Evolutionary conservation across 129 eudicot genomes (phyloP), one percentile per base, ranked within the genome.

Genomic region (Glebionis coronaria): DNA sequence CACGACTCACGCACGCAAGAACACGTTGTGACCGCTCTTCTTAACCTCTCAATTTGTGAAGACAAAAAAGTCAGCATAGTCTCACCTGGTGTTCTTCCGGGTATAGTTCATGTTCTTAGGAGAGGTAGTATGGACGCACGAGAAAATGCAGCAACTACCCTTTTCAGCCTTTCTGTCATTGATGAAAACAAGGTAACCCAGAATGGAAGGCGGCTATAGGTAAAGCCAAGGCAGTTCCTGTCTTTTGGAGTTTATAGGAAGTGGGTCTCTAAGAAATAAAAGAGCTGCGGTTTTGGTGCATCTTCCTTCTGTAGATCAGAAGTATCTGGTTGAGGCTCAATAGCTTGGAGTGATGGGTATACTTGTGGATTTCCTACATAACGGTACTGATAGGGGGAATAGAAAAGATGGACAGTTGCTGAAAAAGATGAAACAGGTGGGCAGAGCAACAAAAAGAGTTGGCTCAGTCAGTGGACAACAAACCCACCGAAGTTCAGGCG

Each of bases 121-220:
- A 86, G 62, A 61, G 98, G 98, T 9, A 92, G 96, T 83, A 92
- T n/a, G n/a, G n/a, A n/a, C n/a, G n/a, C n/a, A n/a, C n/a, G n/a
- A n/a, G n/a, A n/a, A n/a, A n/a, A n/a, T 29, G 98, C 98, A 9
- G 98, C 98, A 0, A 96, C 98, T 63, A 84, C 98, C n/a, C n/a
- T n/a, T n/a, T n/a, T n/a, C n/a, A n/a, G n/a, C n/a, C n/a, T n/a
- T n/a, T n/a, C n/a, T n/a, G 98, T 92, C 0, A 82, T 92, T 27
- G 98, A 92, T 45, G 91, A 84, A 71, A 83, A 92, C 73, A 92
- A 92, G 71, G 89, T 92, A 0, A 93, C 35, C 88, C 97, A 5
- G 98, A 92, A 44, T 96, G 98, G 29, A 88, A 84, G 80, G 50
- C 79, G 27, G 83, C 90, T 19, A 88, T 89, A n/a, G 99, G 93